Base-by-base conservation (phyloP, 2,329 filamentous ascomycete genomes). In the Ceratocystis albifundus region DNA sequence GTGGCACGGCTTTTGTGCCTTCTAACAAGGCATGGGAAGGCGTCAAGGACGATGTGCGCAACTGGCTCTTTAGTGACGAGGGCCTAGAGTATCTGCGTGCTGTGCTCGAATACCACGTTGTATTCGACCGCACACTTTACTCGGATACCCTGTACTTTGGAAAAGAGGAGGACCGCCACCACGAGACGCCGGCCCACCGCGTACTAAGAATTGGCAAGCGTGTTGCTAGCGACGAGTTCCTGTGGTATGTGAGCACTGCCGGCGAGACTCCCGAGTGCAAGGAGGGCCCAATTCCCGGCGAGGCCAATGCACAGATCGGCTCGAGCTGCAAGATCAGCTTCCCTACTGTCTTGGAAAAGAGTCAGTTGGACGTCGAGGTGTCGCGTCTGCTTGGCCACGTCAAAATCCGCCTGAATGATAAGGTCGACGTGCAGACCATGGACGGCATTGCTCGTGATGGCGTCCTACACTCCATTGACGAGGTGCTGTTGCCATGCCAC, bases 1-100 rank as follows among this genome's bases (percentile, higher is more conserved):
- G 90, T 45, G 84, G 85, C 48, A 96, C 91, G 2, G 73, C 94
- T 68, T 95, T 96, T 71, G 88, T 88, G 0, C 91, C 92, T 0
- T 84, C 82, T 59, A 96, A 96, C 80, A 77, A 76, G 3, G 92
- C 91, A n/a, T 96, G 93, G 78, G 73, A 81, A 71, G 83, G 83
- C 70, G 85, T 96, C 0, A 90, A 90, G 0, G 81, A 83, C 0
- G 79, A 74, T 66, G 83, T 87, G 71, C 95, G 93, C 72, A 88
- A 86, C 25, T 96, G 96, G 80, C 80, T 96, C 3, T 96, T 96
- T 80, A 89, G 87, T 67, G 79, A 83, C 32, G 82, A 80, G 64
- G 92, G 92, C 1, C 78, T 82, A 69, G 86, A 86, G 74, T 96
- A 90, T 73, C 82, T 96, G 20, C 84, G 83, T 70, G 89, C 89